Evolutionary conservation across 257 asterid species (phyloP).

Genomic region (Solanum sitiens): DNA sequence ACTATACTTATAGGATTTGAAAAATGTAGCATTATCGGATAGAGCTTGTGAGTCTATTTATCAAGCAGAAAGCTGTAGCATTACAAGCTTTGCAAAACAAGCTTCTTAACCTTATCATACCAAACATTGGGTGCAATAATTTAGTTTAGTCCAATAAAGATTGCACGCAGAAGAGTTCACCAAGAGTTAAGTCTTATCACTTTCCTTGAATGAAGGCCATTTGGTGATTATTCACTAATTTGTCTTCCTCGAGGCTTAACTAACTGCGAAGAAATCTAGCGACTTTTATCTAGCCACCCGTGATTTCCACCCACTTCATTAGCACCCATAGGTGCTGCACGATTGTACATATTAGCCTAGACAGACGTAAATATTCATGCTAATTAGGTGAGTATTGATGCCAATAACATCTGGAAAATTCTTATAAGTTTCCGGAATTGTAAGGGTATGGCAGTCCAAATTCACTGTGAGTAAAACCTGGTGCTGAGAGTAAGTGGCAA

Average conservation of each 20-base stretch:
- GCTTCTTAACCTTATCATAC: background rate
- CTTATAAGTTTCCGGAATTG: background rate
- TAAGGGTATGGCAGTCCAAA: background rate
- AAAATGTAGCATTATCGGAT: background rate
- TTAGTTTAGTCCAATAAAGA: background rate
- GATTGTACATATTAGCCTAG: background rate
- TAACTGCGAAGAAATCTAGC: background rate
- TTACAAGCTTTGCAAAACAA: background rate
- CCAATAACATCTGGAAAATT: background rate
- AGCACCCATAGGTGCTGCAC: background rate
- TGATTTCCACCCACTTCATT: background rate
- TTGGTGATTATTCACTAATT: too few species aligned
- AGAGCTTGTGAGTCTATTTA: background rate
- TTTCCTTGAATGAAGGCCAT: too few species aligned
- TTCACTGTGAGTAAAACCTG: background rate
- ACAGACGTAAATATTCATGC: background rate
- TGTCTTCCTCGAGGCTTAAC: background rate
- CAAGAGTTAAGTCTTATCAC: background rate
- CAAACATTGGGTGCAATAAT: background rate
- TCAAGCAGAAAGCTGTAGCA: background rate
- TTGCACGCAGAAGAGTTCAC: background rate
- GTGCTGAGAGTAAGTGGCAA: background rate
- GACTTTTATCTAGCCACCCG: background rate
- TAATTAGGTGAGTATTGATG: background rate
- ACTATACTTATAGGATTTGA: background rate